phyloP scores from a whole-genome alignment of 2,329 filamentous ascomycete genomes.

The Colletotrichum tamarilloi region DNA sequence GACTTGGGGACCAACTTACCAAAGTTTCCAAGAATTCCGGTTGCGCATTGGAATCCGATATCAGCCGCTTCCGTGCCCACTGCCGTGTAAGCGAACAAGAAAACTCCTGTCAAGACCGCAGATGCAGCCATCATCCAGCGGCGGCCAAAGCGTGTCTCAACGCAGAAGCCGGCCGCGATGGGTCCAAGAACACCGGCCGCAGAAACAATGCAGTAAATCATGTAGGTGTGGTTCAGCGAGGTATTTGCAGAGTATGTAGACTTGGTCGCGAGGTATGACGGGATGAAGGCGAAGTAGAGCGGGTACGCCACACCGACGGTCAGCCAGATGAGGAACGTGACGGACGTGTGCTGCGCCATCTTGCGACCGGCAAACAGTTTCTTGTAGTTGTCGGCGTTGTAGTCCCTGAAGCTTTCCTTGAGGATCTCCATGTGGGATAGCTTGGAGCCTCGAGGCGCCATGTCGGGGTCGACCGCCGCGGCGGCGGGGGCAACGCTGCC shows the following conservation, averaged over 20 bases:
- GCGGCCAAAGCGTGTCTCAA: conserved; percentile 54
- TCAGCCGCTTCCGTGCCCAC: conserved; percentile 51
- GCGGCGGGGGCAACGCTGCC: neutral
- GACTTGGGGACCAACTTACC: conserved; percentile 39
- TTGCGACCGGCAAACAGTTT: conserved; percentile 45
- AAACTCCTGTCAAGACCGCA: conserved; percentile 55
- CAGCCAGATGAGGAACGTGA: conserved; percentile 56
- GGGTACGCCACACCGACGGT: conserved; percentile 59
- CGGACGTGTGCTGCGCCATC: conserved; percentile 46
- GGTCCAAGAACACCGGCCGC: conserved; percentile 52
- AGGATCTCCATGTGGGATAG: conserved; percentile 42
- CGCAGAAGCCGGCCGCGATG: conserved; percentile 52
- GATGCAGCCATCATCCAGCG: conserved; percentile 57
- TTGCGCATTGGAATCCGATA: conserved; percentile 53
- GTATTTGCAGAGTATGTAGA: conserved; percentile 40
- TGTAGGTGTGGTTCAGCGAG: conserved; percentile 46
- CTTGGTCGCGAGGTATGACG: conserved; percentile 55
- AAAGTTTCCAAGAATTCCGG: conserved; percentile 58
- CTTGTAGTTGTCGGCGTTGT: conserved; percentile 42
- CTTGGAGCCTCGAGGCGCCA: conserved; percentile 20
- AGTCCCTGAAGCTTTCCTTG: conserved; percentile 32
- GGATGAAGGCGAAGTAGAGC: conserved; percentile 58
- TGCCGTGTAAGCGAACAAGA: conserved; percentile 57
- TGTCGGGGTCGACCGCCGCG: conserved; percentile 4
- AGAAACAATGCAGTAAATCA: conserved; percentile 50